Evolutionary conservation across 805 yeast species (phyloP), one percentile per base, ranked within the genome.

Genomic region (Zygosaccharomyces lentus): DNA sequence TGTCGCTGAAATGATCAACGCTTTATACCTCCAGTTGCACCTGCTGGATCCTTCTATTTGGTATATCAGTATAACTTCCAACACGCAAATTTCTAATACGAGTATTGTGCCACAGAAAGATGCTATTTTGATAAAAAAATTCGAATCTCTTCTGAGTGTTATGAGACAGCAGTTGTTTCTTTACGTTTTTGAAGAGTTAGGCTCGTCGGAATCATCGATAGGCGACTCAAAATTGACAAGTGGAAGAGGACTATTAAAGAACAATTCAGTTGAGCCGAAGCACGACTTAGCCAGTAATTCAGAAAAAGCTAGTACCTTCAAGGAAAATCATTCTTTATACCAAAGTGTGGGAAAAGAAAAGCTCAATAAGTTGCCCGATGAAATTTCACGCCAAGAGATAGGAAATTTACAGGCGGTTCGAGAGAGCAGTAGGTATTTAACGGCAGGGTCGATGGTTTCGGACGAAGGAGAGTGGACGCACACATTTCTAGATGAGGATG

Each of bases 41-140:
- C 38, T 68, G 2, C 34, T 64, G 4, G 46, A 51, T 1, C 75
- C 75, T 0, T 49, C 43, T 2, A 45, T 57, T 6, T 73, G 77
- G 76, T 59, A 47, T 42, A n/a, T 71, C 1, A 48, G 58, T 17
- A n/a, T 72, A 1, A 24, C n/a, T 1, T 45, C 64, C 23, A 46
- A 45, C 17, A 26, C 39, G 5, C n/a, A 60, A 53, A 21, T 50
- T 2, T 24, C 58, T 2, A 77, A 73, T 59, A 54, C 72, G 1
- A 74, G 72, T 47, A 64, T 74, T 23, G 77, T 73, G 46, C 77
- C 77, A 2, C 69, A 64, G 42, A 74, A 74, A 45, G 65, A 68
- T 29, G 75, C 73, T 53, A 57, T 72, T 3, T 29, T 73, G 46
- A 43, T 73, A 0, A 48, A 46, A 10, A 52, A 58, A 17, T 53